Evolutionary conservation across 768 basidiomycete genomes (phyloP), one percentile per base, ranked within the genome.

Genomic region (Pleurotus eryngii): DNA sequence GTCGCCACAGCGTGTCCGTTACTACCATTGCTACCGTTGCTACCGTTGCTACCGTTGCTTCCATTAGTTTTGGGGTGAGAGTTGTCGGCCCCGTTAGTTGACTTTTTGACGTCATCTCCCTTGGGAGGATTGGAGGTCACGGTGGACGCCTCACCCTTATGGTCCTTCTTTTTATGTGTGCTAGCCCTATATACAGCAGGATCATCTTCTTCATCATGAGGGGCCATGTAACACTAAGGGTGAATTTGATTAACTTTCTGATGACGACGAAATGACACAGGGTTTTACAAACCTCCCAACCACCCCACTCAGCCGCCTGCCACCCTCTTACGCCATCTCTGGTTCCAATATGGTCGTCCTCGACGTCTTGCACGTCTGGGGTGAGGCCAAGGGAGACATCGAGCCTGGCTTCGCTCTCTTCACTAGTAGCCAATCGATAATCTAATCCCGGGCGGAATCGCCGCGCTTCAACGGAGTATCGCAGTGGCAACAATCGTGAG

Each of bases 121-220:
- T 56, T 4, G 55, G 50, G 46, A 20, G 46, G 14, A 17, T 54
- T 56, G 27, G 40, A 51, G 14, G 39, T 46, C 26, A 60, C 42
- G 14, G 64, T 46, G n/a, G 66, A 59, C 7, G 62, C 57, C 24
- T 46, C 64, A 17, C 60, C 43, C 46, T 73, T 67, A 3, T 61
- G 27, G 8, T 62, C 50, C 3, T 61, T 39, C 58, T 77, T 78
- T 66, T 79, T 78, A 40, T 75, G 71, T 18, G 78, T 77, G 18
- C 85, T 81, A 15, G 83, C 81, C 26, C 93, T 88, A 69, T 96
- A 98, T 14, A 97, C 89, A 1, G 95, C 93, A 12, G 95, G 95
- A 69, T 98, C 95, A 61, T 96, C 95, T 65, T 93, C 92, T 63
- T 92, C 94, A 60, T 95, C 88, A 61, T 96, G 93, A 42, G 92